Evolutionary conservation across 495 filamentous ascomycete species (phyloP), one percentile per base, ranked within the genome.

Genomic region (Penicillium crystallinum): DNA sequence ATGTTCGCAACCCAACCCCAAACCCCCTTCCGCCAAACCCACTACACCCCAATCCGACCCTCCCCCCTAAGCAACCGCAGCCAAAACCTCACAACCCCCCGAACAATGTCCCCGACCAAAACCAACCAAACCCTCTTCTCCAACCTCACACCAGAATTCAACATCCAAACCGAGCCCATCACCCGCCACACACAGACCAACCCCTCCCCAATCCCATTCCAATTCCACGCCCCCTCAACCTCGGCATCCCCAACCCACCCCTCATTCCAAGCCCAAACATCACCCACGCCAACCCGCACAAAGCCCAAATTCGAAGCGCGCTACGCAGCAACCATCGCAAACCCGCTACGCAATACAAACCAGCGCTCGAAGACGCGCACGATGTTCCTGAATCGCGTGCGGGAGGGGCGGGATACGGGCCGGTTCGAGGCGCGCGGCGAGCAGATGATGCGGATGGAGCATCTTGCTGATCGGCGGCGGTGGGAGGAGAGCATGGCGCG

Each of bases 301-400:
- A 54, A 63, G 30, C 44, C 54, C 2, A 59, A 58, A 21, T 71
- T 55, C 56, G 64, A 65, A 36, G 59, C 65, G n/a, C 62, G 64
- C 50, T 69, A 67, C 42, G 49, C 59, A 7, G 23, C 55, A 8
- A 58, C 62, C 38, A 63, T 69, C 33, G 47, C 63, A 4, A 72
- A 67, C 35, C 65, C 63, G 7, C 49, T 68, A 40, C 53, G 57
- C 33, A 58, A 42, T 22, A 25, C 64, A 23, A 42, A n/a, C n/a
- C 55, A 6, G 44, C 65, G 69, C 52, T 58, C 56, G 4, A 67
- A 67, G 33, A 64, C 68, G 21, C 73, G 62, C 53, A 69, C 59
- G 30, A 85, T 87, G 46, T 98, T 95, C 58, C 69, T 97, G 25
- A 81, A 86, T 58, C 88, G 85, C 45, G 84, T 96, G n/a, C 75